These are phyloP conservation scores for Skeletonema menzelii DNA, from an alignment of 108 stramenopile genomes.

Conservation along the genomic window DNA sequence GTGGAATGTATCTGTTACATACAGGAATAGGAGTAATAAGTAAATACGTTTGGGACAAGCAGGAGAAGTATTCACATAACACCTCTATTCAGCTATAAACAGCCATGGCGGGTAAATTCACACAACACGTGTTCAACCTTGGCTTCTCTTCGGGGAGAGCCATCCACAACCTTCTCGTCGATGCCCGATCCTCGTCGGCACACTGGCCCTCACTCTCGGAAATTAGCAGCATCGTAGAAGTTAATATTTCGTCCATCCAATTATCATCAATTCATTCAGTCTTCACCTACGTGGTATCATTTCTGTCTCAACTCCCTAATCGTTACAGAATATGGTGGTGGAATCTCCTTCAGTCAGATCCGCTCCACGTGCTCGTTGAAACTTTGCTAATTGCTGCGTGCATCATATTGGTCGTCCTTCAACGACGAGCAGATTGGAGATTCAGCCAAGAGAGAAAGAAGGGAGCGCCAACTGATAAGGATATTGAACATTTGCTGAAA, in stretches of 20 bases:
- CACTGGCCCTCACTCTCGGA: neutral
- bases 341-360: slow-evolving; percentile 76
- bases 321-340: slow-evolving; percentile 85
- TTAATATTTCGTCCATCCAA: neutral
- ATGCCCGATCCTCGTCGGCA: neutral
- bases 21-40: too few species aligned
- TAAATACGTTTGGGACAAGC: too few species aligned
- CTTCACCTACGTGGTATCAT: neutral
- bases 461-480: slow-evolving; percentile 51
- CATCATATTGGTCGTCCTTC: slow-evolving; percentile 74
- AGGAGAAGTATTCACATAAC: too few species aligned
- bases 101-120: slow-evolving; percentile 41
- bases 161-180: slow-evolving; percentile 17
- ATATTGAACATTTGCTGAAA: slow-evolving; percentile 82
- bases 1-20: too few species aligned
- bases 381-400: slow-evolving; percentile 88
- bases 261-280: neutral
- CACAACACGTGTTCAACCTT: slow-evolving; percentile 36
- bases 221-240: neutral
- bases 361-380: slow-evolving; percentile 95
- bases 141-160: slow-evolving; percentile 28
- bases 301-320: slow-evolving; percentile 44
- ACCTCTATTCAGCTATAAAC: too few species aligned
- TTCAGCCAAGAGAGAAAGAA: slow-evolving; percentile 41
- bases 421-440: slow-evolving; percentile 56